Conservation (phyloP, 2,329 filamentous ascomycete genomes). For the Pyrenochaeta sp. region DNA sequence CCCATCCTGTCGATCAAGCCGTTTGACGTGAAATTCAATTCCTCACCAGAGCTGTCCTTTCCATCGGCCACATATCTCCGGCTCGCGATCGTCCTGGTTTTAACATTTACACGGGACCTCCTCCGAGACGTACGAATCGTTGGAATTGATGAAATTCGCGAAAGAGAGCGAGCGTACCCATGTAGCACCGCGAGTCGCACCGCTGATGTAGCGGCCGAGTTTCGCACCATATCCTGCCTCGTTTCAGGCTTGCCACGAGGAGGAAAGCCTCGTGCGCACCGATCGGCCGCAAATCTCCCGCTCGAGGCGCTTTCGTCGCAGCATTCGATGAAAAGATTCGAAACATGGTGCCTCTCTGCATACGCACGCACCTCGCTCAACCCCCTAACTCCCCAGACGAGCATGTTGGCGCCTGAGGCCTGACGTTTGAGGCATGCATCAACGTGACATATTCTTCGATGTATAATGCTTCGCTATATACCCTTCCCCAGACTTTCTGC, state of each 20-base stretch:
- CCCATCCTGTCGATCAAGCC: not conserved
- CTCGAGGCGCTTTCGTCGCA: slow-evolving; percentile 12
- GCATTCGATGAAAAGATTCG: too few species aligned
- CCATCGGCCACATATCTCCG: slow-evolving; percentile 1
- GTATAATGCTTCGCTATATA: not conserved
- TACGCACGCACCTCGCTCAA: too few species aligned
- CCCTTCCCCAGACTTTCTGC: not conserved
- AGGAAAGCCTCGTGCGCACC: slow-evolving; percentile 10
- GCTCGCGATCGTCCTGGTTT: not conserved
- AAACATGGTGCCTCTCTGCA: too few species aligned
- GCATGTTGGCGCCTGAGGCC: too few species aligned
- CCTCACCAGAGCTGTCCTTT: not conserved
- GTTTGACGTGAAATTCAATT: not conserved
- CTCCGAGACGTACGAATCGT: too few species aligned
- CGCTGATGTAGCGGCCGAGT: too few species aligned
- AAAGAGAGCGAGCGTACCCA: not conserved
- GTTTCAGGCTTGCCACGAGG: slow-evolving; percentile 20
- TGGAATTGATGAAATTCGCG: too few species aligned
- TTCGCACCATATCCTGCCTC: slow-evolving; percentile 1
- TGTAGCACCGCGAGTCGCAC: not conserved
- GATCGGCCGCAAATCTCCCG: slow-evolving; percentile 23
- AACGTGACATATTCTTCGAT: not conserved
- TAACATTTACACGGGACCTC: too few species aligned
- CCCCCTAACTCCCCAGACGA: too few species aligned
- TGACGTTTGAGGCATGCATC: not conserved